Evolutionary conservation across 2,329 filamentous ascomycete genomes (phyloP).

Genomic region (Penicillium sp.): DNA sequence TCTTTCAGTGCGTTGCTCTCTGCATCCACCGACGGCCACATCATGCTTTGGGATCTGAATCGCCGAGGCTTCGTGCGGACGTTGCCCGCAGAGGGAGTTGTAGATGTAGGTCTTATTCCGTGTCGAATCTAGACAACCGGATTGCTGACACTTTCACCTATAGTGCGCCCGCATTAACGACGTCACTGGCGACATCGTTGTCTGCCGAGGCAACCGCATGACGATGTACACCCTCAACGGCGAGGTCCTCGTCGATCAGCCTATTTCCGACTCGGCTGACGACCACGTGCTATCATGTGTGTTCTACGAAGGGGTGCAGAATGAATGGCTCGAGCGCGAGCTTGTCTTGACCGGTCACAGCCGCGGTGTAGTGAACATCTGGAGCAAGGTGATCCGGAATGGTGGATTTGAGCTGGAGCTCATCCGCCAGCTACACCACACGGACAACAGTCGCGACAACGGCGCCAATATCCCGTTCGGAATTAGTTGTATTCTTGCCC

Average conservation of each 20-base stretch:
- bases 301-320: constrained; percentile 88
- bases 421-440: constrained; percentile 79
- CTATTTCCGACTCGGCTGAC: constrained; percentile 71
- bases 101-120: constrained; percentile 43
- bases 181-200: constrained; percentile 83
- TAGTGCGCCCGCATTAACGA: constrained; percentile 88
- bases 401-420: constrained; percentile 77
- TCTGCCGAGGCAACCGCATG: constrained; percentile 76
- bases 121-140: not conserved
- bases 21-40: constrained; percentile 76
- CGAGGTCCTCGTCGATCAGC: constrained; percentile 76
- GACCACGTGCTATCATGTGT: constrained; percentile 81
- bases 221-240: constrained; percentile 88
- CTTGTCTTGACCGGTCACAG: constrained; percentile 88
- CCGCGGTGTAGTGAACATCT: constrained; percentile 78
- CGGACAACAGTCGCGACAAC: constrained; percentile 68
- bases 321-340: constrained; percentile 87
- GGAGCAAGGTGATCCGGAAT: constrained; percentile 59
- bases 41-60: constrained; percentile 94
- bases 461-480: constrained; percentile 61
- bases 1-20: constrained; percentile 88
- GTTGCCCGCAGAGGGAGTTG: constrained; percentile 61
- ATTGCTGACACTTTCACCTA: constrained; percentile 32
- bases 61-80: constrained; percentile 81
- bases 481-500: constrained; percentile 84